phyloP scores from a whole-genome alignment of 306 rosid species.

The Prunus salicina region DNA sequence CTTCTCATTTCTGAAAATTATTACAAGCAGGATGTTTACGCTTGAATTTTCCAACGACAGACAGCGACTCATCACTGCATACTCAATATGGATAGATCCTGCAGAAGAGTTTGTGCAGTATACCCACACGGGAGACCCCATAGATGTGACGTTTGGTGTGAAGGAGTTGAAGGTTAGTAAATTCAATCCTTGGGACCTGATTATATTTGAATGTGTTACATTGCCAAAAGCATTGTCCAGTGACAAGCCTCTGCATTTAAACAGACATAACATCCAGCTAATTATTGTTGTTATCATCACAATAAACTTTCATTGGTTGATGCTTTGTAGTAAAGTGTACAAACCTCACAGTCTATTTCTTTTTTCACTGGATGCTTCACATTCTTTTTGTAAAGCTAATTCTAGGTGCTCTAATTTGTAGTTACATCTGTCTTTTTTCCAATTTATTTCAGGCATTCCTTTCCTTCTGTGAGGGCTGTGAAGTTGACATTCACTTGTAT shows the following conservation, averaged over 20 bases:
- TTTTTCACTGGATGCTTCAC: not conserved
- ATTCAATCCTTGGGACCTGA: slow-evolving; percentile 9
- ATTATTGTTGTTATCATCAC: slow-evolving; percentile 9
- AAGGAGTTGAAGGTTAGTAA: slow-evolving; percentile 82
- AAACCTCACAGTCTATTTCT: not conserved
- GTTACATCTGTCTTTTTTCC: slow-evolving; percentile 11
- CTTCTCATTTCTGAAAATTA: slow-evolving; percentile 17
- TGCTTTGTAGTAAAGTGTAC: not conserved
- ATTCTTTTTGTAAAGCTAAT: not conserved
- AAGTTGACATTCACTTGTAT: slow-evolving; percentile 76
- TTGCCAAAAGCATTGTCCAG: not conserved
- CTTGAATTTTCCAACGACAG: slow-evolving; percentile 40
- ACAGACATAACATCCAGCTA: slow-evolving; percentile 15
- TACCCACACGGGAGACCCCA: slow-evolving; percentile 76
- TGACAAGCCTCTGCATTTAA: not conserved
- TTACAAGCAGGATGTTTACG: slow-evolving; percentile 18
- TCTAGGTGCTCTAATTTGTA: not conserved
- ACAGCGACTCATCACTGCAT: slow-evolving; percentile 70
- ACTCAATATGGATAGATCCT: slow-evolving; percentile 99
- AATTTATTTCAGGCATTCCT: slow-evolving; percentile 79
- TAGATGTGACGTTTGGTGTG: slow-evolving; percentile 89
- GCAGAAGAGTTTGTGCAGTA: slow-evolving; percentile 84
- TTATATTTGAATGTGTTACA: not conserved
- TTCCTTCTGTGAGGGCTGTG: slow-evolving; percentile 91
- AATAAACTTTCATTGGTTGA: not conserved